phyloP scores from a whole-genome alignment of 306 rosid genomes.

The Prunus mongolica region DNA sequence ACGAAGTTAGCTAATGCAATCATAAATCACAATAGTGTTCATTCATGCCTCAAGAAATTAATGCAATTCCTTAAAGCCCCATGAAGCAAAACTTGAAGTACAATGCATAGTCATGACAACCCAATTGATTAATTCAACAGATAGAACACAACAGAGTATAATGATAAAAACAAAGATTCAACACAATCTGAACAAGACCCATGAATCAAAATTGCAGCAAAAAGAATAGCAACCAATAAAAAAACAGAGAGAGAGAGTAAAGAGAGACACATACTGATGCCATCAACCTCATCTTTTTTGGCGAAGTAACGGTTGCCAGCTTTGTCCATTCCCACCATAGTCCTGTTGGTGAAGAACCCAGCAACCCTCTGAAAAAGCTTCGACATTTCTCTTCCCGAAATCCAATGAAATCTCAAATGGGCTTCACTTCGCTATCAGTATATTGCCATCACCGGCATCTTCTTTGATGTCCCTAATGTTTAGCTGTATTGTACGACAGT shows the following conservation, averaged over 20 bases:
- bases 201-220: background rate
- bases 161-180: too few relatives aligned
- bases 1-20: background rate
- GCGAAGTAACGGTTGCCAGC: conserved; percentile 74
- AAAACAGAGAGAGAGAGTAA: background rate
- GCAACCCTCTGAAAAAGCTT: conserved; percentile 55
- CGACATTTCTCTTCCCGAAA: conserved; percentile 42
- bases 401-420: conserved; percentile 8
- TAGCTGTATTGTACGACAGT: background rate
- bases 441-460: background rate
- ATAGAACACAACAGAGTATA: background rate
- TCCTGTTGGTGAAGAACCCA: conserved; percentile 49
- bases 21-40: background rate
- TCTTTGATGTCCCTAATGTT: conserved; percentile 6
- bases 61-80: background rate
- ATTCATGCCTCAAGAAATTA: background rate
- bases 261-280: conserved; percentile 59
- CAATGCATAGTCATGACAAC: background rate
- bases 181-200: conserved; percentile 6
- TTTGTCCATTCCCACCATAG: conserved; percentile 61
- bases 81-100: background rate
- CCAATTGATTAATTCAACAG: background rate
- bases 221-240: background rate
- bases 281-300: conserved; percentile 63
- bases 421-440: background rate